Percentiles rank a stretch among this genome's conserved stretches.
Conservation (phyloP, 257 asterid species). For the Solanum verrucosum region DNA sequence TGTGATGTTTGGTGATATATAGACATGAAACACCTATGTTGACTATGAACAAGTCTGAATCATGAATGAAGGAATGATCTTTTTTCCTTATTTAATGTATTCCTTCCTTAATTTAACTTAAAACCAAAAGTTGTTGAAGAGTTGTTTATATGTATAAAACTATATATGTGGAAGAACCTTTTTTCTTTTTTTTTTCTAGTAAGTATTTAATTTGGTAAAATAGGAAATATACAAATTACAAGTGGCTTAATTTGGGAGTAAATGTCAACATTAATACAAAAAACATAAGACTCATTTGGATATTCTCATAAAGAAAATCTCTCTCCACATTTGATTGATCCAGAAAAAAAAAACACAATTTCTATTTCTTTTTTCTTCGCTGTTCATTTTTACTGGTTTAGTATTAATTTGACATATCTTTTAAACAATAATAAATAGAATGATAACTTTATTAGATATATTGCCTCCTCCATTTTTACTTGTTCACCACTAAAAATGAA, state of each 20-base stretch:
- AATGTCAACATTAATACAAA: neutral
- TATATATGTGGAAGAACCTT: constrained; percentile 3
- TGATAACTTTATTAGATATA: neutral
- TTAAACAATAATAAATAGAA: neutral
- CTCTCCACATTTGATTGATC: neutral
- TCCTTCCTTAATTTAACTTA: neutral
- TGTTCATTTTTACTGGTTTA: neutral
- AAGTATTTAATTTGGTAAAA: neutral
- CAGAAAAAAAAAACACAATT: neutral
- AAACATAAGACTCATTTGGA: neutral
- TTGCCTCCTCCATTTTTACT: too few relatives aligned
- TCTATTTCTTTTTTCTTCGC: neutral
- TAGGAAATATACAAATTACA: neutral
- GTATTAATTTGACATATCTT: neutral
- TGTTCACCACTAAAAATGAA: too few relatives aligned
- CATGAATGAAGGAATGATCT: constrained; percentile 2
- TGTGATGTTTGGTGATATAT: neutral
- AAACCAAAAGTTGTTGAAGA: neutral
- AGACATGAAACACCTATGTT: constrained; percentile 15
- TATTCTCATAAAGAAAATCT: neutral
- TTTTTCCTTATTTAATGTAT: neutral
- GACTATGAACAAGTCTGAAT: constrained; percentile 20
- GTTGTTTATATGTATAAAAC: neutral
- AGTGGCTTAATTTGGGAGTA: neutral
- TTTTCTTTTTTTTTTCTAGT: neutral